These are phyloP conservation scores for Pholiota conissans DNA, from an alignment of 768 basidiomycete genomes.

Conservation along the genomic window DNA sequence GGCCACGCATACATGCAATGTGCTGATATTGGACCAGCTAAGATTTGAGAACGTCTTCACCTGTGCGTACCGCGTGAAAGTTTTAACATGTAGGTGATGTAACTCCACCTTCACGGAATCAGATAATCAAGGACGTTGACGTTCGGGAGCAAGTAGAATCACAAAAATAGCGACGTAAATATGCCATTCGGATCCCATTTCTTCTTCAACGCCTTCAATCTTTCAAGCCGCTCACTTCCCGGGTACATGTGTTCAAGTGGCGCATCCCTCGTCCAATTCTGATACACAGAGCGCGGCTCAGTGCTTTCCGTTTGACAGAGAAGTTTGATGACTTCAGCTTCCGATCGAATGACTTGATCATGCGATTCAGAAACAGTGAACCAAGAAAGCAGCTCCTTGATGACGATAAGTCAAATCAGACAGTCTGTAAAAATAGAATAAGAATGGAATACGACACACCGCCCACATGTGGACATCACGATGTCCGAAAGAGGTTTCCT, in stretches of 20 bases:
- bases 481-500: conserved; percentile 9
- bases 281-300: conserved; percentile 1
- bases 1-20: no score
- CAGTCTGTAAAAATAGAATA: background rate
- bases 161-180: conserved; percentile 7
- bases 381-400: conserved; percentile 10
- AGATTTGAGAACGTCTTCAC: no score
- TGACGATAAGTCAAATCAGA: background rate
- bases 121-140: no score
- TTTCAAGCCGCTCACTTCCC: background rate
- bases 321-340: conserved; percentile 3
- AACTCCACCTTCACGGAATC: no score
- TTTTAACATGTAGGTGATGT: no score
- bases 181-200: conserved; percentile 10
- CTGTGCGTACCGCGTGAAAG: no score
- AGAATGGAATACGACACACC: background rate
- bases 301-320: background rate
- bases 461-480: conserved; percentile 6
- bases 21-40: no score
- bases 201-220: conserved; percentile 5
- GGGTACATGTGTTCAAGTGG: conserved; percentile 2
- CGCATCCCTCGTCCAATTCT: conserved; percentile 10
- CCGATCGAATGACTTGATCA: background rate
- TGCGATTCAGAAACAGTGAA: conserved; percentile 5
- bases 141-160: background rate